phyloP scores from a whole-genome alignment of 2,329 filamentous ascomycete genomes.

The Harringtonia aguacate region DNA sequence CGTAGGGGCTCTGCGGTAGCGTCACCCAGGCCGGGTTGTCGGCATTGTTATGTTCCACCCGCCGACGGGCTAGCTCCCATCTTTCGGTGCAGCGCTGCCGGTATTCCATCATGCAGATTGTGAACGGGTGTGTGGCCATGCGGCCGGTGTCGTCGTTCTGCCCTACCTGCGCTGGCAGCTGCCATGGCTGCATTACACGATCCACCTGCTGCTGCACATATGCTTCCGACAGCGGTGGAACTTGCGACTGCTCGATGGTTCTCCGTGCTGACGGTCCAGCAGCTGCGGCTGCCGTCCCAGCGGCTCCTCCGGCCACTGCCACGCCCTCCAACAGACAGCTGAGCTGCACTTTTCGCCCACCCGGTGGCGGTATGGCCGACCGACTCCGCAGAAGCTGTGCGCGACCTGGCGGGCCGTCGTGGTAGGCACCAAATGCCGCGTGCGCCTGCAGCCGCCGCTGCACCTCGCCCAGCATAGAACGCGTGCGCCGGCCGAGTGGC shows the following conservation, averaged over 20 bases:
- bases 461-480: not conserved
- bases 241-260: constrained; percentile 23
- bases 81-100: no score
- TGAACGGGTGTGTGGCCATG: constrained; percentile 10
- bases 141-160: no score
- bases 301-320: not conserved
- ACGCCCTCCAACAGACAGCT: not conserved
- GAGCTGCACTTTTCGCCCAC: not conserved
- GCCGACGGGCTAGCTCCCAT: no score
- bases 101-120: constrained; percentile 7
- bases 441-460: not conserved
- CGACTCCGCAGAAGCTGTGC: not conserved
- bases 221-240: constrained; percentile 11
- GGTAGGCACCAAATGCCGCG: not conserved
- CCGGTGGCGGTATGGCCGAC: not conserved
- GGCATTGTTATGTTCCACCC: no score
- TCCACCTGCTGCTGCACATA: not conserved
- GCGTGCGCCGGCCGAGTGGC: not conserved
- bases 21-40: no score
- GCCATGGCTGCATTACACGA: not conserved
- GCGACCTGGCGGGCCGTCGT: not conserved
- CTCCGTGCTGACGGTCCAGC: not conserved
- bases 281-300: not conserved
- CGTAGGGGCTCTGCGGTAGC: no score
- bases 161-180: not conserved